phyloP scores from a whole-genome alignment of 2,329 filamentous ascomycete genomes.

The Huntiella abstrusa region DNA sequence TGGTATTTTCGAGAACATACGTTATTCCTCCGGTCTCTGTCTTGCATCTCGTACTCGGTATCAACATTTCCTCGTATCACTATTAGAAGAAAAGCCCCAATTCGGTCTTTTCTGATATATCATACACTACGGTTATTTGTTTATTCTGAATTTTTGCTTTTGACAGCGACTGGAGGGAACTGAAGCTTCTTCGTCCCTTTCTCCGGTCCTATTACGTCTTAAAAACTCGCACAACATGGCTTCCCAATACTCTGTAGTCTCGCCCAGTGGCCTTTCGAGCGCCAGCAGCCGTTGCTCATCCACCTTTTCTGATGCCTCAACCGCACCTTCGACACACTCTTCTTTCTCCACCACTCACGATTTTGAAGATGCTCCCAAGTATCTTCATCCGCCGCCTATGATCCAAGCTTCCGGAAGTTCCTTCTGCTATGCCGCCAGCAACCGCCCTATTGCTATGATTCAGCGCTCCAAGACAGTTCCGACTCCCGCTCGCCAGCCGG shows the following conservation, averaged over 20 bases:
- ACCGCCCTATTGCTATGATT: constrained; percentile 36
- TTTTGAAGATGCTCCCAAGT: constrained; percentile 57
- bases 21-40: constrained; percentile 7
- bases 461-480: constrained; percentile 35
- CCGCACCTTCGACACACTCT: constrained; percentile 47
- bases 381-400: constrained; percentile 32
- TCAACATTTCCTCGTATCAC: not conserved
- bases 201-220: constrained; percentile 15
- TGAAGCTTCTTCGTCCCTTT: constrained; percentile 6
- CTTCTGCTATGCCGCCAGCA: constrained; percentile 16
- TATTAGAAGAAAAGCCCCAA: not conserved
- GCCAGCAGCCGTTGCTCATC: not conserved
- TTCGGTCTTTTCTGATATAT: not conserved
- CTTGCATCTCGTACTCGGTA: not conserved
- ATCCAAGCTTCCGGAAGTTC: constrained; percentile 30
- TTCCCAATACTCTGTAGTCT: no score
- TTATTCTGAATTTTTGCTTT: constrained; percentile 16
- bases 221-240: constrained; percentile 12
- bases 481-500: constrained; percentile 63
- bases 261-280: no score
- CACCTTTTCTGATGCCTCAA: constrained; percentile 1
- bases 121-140: not conserved
- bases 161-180: constrained; percentile 36
- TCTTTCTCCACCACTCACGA: constrained; percentile 56
- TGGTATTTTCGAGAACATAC: constrained; percentile 5